Base-by-base conservation (phyloP, 176 grass and related monocot genomes). In the Saccharum spontaneum region DNA sequence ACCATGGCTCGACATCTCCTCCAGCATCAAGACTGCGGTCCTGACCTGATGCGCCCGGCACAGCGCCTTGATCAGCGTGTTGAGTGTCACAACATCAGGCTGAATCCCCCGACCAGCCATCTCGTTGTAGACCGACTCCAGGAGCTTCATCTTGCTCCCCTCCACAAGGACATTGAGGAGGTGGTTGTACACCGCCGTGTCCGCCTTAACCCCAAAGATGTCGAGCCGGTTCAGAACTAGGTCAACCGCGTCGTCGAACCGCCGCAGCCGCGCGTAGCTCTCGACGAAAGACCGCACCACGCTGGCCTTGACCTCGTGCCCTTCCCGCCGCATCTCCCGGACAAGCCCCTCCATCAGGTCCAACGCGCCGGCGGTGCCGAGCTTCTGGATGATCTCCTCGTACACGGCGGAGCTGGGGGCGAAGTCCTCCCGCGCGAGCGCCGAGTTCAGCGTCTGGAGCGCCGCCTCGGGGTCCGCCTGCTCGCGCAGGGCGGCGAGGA, bases 381-480 rank as follows among this genome's bases (percentile, higher is more conserved):
- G 88, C 86, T 98, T 89, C 33, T 40, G 70, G 63, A 98, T 76
- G 23, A 98, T 65, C 82, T 93, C 95, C 85, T 95, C 91, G 44
- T 92, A 98, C 13, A 91, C 62, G 30, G 79, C 73, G 83, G 71
- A 7, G 62, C 83, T 59, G 0, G 87, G 69, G 0, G 52, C 48
- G 28, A 87, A 88, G 64, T 89, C 84, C 3, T 88, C 65, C 68
- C 60, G 81, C n/a, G 81, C 84, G 4, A 89, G 85, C 10, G 80
- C 91, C 48, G 86, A 85, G 81, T 89, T 87, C 4, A 98, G 86
- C 67, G 87, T 14, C 71, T 80, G 82, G 55, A 98, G 76, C 52
- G 91, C 82, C 28, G 87, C 85, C 77, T 85, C 86, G 1, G 85
- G 80, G 80, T 98, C 93, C 39, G 87, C 36, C 81, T 98, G 87